A percentile compares a stretch with the other conserved stretches of the same genome.
Evolutionary conservation across 140 eudicot species (phyloP).

Genomic region (Senecio squalidus): DNA sequence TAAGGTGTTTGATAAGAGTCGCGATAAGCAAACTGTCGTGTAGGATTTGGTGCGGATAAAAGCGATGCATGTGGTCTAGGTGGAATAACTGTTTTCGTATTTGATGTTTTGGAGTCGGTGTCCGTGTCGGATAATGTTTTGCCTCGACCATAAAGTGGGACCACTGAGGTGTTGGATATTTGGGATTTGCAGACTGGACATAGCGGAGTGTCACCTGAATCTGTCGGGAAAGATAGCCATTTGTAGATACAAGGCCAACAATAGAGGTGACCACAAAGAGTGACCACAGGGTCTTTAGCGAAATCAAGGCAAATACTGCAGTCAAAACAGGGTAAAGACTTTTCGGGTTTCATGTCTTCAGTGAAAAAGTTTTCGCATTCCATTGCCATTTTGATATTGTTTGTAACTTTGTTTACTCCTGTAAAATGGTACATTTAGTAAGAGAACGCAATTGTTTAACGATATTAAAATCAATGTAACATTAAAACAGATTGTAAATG

Average conservation of each 20-base stretch:
- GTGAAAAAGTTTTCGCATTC: conserved; percentile 36
- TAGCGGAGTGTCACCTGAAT: conserved; percentile 51
- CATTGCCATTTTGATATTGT: conserved; percentile 28
- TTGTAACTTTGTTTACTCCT: conserved; percentile 17
- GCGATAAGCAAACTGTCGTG: conserved; percentile 26
- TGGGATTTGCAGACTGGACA: conserved; percentile 92
- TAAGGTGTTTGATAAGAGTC: conserved; percentile 29
- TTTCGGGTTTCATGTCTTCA: conserved; percentile 48
- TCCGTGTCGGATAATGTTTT: conserved; percentile 37
- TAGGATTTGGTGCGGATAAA: conserved; percentile 24
- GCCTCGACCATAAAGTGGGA: conserved; percentile 92
- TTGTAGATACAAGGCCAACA: conserved; percentile 98
- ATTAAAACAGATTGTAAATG: too few relatives aligned
- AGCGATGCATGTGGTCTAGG: conserved; percentile 67
- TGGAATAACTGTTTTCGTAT: conserved; percentile 33
- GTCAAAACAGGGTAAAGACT: conserved; percentile 55
- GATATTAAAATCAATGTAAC: background rate
- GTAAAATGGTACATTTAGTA: background rate
- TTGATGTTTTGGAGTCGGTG: conserved; percentile 34
- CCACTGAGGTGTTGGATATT: conserved; percentile 58
- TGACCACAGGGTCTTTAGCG: conserved; percentile 81
- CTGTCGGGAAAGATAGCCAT: conserved; percentile 65
- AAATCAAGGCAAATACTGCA: conserved; percentile 87
- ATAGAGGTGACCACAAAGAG: conserved; percentile 92
- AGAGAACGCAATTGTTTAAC: background rate